Evolutionary conservation across 306 rosid genomes (phyloP).

Genomic region (Trifolium repens): DNA sequence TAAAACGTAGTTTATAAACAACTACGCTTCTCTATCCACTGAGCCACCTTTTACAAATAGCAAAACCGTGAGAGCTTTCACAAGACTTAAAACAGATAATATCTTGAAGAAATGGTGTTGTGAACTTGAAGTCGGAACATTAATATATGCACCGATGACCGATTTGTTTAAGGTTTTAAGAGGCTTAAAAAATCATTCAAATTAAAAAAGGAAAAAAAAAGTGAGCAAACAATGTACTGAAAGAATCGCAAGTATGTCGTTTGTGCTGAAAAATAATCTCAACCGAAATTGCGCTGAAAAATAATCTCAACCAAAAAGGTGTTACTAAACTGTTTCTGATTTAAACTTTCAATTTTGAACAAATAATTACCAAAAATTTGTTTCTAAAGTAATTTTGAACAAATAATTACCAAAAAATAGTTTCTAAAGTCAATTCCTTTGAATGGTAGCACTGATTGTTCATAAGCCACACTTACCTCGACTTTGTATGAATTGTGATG

Average conservation of each 20-base stretch:
- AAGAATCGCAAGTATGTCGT: background rate
- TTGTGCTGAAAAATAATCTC: background rate
- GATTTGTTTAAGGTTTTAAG: background rate
- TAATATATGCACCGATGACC: too few species aligned
- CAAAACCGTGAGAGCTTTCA: too few species aligned
- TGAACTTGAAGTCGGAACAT: too few species aligned
- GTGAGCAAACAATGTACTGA: background rate
- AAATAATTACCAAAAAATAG: slow-evolving; percentile 16
- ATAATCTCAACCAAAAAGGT: background rate
- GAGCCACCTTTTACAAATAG: too few species aligned
- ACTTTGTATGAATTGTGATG: slow-evolving; percentile 2
- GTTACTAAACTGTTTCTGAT: background rate
- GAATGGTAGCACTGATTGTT: slow-evolving; percentile 38
- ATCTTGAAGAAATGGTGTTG: too few species aligned
- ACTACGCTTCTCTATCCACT: too few species aligned
- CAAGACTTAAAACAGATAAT: too few species aligned
- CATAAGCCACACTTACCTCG: slow-evolving; percentile 39
- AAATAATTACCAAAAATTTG: slow-evolving; percentile 15
- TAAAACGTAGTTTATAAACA: too few species aligned
- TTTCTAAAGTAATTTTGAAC: slow-evolving; percentile 24
- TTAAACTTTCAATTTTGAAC: slow-evolving; percentile 7
- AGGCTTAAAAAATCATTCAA: too few species aligned
- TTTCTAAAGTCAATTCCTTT: slow-evolving; percentile 22
- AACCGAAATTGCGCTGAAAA: background rate
- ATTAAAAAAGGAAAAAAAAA: too few species aligned